Conservation (phyloP, 2,329 filamentous ascomycete genomes). For the Aspergillus tamarii region DNA sequence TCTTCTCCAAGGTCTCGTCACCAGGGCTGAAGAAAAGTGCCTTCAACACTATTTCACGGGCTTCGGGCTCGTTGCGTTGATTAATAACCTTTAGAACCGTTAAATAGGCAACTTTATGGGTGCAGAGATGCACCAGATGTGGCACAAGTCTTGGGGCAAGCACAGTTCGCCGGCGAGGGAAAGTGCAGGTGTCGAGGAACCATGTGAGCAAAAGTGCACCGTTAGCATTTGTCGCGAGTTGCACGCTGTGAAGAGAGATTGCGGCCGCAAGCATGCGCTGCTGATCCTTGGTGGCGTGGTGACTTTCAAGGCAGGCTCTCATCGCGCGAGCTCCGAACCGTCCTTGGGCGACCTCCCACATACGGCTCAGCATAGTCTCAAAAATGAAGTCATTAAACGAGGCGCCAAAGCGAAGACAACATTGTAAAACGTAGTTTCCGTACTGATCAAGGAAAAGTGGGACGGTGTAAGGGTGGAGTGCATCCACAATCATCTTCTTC, state of each 20-base stretch:
- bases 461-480: constrained; percentile 82
- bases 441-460: constrained; percentile 96
- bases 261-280: constrained; percentile 91
- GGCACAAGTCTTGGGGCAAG: constrained; percentile 90
- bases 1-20: constrained; percentile 84
- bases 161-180: constrained; percentile 87
- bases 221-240: constrained; percentile 94
- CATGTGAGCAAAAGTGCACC: constrained; percentile 92
- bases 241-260: constrained; percentile 95
- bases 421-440: constrained; percentile 97
- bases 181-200: constrained; percentile 98
- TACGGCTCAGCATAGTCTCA: constrained; percentile 89
- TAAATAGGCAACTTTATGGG: constrained; percentile 96
- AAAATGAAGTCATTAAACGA: constrained; percentile 97
- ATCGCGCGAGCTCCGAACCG: constrained; percentile 94
- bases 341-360: constrained; percentile 93
- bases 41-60: constrained; percentile 84
- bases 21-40: constrained; percentile 90
- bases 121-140: constrained; percentile 92
- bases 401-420: constrained; percentile 86
- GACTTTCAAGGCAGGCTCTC: constrained; percentile 94
- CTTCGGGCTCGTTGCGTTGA: constrained; percentile 91
- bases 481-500: constrained; percentile 81
- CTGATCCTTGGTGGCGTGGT: constrained; percentile 92
- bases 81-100: constrained; percentile 99